These are phyloP conservation scores for Aristolochia contorta DNA, from an alignment of 164 flowering plant genomes.

Conservation along the genomic window DNA sequence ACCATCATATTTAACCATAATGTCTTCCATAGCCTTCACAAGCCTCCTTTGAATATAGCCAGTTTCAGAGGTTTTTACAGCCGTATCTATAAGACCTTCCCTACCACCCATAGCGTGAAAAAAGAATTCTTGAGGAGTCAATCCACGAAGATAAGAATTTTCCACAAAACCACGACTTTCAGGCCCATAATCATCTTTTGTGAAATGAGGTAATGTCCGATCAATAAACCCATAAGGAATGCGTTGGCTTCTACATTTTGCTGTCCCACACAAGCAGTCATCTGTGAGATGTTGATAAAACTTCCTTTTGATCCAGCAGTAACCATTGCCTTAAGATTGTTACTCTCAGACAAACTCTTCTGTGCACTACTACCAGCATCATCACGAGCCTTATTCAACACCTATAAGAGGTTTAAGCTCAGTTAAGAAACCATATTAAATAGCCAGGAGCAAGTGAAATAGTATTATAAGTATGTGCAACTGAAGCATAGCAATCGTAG, in stretches of 20 bases:
- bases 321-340: slow-evolving; percentile 98
- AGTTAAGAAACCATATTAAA: background rate
- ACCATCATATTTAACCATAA: no score
- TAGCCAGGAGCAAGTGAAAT: background rate
- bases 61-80: no score
- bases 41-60: no score
- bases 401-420: slow-evolving; percentile 28
- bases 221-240: slow-evolving; percentile 87
- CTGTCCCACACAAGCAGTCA: slow-evolving; percentile 99
- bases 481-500: no score
- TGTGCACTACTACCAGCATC: slow-evolving; percentile 99
- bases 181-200: slow-evolving; percentile 94
- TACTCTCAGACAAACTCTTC: slow-evolving; percentile 91
- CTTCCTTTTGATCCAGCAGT: slow-evolving; percentile 99
- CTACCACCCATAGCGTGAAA: no score
- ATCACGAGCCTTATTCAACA: slow-evolving; percentile 97
- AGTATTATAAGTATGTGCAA: background rate
- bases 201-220: slow-evolving; percentile 91
- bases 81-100: no score
- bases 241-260: slow-evolving; percentile 99
- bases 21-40: no score
- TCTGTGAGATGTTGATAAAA: slow-evolving; percentile 97
- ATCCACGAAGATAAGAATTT: slow-evolving; percentile 88
- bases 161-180: slow-evolving; percentile 99
- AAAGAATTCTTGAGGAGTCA: no score